These are phyloP conservation scores for Tillandsia leiboldiana DNA, from an alignment of 176 grass and related monocot genomes.

Conservation along the genomic window DNA sequence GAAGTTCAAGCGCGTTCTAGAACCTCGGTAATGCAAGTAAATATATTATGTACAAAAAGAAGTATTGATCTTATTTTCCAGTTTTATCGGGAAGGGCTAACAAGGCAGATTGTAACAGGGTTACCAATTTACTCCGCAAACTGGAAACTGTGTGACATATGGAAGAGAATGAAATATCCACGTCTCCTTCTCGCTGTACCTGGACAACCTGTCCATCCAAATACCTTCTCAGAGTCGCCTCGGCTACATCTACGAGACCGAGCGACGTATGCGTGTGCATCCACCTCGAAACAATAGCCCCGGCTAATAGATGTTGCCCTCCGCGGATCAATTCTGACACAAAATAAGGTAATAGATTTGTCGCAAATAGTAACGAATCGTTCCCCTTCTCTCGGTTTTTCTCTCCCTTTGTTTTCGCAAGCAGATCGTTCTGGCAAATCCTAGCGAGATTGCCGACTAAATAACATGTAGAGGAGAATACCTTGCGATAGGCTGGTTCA, in stretches of 20 bases:
- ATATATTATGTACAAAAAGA: too few species aligned
- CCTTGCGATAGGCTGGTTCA: constrained; percentile 26
- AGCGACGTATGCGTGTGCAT: constrained; percentile 73
- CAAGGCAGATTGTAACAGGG: constrained; percentile 55
- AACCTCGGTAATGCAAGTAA: too few species aligned
- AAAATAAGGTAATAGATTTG: constrained; percentile 61
- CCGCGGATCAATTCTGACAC: constrained; percentile 58
- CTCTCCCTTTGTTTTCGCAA: constrained; percentile 17
- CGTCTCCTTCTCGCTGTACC: constrained; percentile 22
- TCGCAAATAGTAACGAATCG: constrained; percentile 31
- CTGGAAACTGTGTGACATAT: constrained; percentile 31
- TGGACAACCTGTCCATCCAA: constrained; percentile 55
- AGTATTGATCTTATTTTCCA: neutral
- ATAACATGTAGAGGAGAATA: constrained; percentile 64
- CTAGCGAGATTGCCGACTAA: constrained; percentile 49
- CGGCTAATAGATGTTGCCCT: constrained; percentile 59
- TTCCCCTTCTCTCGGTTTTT: constrained; percentile 12
- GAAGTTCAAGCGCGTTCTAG: too few species aligned
- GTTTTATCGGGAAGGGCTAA: constrained; percentile 28
- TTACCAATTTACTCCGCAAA: constrained; percentile 33
- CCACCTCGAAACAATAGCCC: constrained; percentile 69
- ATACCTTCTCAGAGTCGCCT: constrained; percentile 41
- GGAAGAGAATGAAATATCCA: constrained; percentile 17
- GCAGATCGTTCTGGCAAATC: constrained; percentile 42
- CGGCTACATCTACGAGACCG: constrained; percentile 59